Evolutionary conservation across 208 protist genomes (phyloP).

Genomic region (Angomonas ambiguus): DNA sequence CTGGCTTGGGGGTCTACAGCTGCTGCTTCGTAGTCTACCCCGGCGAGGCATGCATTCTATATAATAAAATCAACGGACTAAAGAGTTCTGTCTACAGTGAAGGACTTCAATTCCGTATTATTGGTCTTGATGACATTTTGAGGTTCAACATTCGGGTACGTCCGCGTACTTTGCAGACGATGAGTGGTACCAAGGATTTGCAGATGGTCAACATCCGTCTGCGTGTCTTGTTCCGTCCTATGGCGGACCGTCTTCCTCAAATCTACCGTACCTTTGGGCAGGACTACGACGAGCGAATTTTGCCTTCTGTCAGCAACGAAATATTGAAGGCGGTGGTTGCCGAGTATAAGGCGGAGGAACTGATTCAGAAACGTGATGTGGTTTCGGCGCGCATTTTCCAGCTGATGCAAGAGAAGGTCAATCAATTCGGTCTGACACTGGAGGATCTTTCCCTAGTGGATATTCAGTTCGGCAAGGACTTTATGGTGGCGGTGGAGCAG

Average conservation of each 20-base stretch:
- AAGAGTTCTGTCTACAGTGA: slow-evolving; percentile 88
- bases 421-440: slow-evolving; percentile 96
- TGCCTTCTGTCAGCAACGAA: slow-evolving; percentile 97
- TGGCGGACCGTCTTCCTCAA: slow-evolving; percentile 77
- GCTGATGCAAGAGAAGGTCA: slow-evolving; percentile 93
- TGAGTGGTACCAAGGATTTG: slow-evolving; percentile 92
- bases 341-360: slow-evolving; percentile 98
- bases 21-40: slow-evolving; percentile 91
- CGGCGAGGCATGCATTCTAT: slow-evolving; percentile 88
- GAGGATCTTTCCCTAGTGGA: slow-evolving; percentile 98
- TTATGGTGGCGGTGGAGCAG: slow-evolving; percentile 94
- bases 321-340: slow-evolving; percentile 94
- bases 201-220: slow-evolving; percentile 93
- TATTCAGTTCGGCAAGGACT: slow-evolving; percentile 94
- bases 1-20: slow-evolving; percentile 76
- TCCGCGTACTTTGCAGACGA: slow-evolving; percentile 85
- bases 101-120: slow-evolving; percentile 87
- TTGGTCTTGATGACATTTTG: slow-evolving; percentile 94
- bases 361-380: slow-evolving; percentile 97
- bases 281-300: slow-evolving; percentile 96
- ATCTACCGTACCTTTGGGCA: slow-evolving; percentile 90
- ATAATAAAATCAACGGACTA: slow-evolving; percentile 88
- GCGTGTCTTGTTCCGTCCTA: slow-evolving; percentile 87
- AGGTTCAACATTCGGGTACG: slow-evolving; percentile 95
- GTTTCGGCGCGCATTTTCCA: slow-evolving; percentile 91